Percentiles rank a stretch among this genome's conserved stretches.
These are phyloP conservation scores for Cercospora brassicicola DNA, from an alignment of 2,329 filamentous ascomycete genomes.

Conservation along the genomic window DNA sequence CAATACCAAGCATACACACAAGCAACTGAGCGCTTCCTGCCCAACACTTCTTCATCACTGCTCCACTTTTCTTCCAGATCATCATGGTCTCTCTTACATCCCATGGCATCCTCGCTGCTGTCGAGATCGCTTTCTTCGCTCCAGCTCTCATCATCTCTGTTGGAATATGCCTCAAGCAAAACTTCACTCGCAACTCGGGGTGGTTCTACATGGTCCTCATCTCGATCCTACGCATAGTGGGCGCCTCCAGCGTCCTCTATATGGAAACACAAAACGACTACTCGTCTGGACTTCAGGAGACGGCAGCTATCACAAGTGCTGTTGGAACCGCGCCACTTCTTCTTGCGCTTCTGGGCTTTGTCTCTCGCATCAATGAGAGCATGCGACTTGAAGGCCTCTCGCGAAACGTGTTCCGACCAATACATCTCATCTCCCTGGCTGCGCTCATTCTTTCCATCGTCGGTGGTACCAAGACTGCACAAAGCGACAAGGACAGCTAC, in stretches of 20 bases:
- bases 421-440: conserved; percentile 28
- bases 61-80: not conserved
- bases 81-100: conserved; percentile 23
- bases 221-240: conserved; percentile 32
- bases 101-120: conserved; percentile 29
- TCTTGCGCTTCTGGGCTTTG: conserved; percentile 30
- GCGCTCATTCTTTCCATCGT: conserved; percentile 33
- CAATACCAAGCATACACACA: conserved; percentile 4
- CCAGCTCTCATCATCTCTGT: conserved; percentile 26
- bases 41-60: not conserved
- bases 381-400: conserved; percentile 23
- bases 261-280: conserved; percentile 29
- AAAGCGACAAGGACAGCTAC: conserved; percentile 3
- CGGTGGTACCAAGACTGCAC: conserved; percentile 24
- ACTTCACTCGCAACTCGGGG: conserved; percentile 26
- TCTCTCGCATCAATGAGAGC: conserved; percentile 27
- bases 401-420: conserved; percentile 21
- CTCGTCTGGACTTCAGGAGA: conserved; percentile 22
- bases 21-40: not conserved
- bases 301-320: conserved; percentile 30
- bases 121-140: conserved; percentile 31
- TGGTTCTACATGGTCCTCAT: conserved; percentile 34
- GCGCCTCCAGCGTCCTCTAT: conserved; percentile 31
- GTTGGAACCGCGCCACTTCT: conserved; percentile 35
- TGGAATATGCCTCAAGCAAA: conserved; percentile 31